Evolutionary conservation across 2,329 filamentous ascomycete species (phyloP).

Genomic region (Thermothelomyces thermophilus): DNA sequence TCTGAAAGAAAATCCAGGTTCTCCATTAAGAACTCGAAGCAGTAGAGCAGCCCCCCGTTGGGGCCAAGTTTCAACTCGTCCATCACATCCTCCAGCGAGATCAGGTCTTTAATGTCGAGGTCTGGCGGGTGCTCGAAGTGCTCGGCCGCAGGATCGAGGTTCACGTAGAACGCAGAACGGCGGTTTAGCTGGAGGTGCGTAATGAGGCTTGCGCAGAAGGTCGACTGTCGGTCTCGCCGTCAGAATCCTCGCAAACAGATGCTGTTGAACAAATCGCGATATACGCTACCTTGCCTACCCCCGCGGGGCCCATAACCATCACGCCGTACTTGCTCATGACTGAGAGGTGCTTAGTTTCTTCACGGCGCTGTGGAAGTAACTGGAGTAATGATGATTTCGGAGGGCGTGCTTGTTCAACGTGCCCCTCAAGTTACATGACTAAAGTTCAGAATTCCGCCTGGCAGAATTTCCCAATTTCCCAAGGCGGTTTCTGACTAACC

Average conservation of each 20-base stretch:
- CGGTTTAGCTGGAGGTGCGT: conserved; percentile 85
- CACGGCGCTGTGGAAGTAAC: neutral
- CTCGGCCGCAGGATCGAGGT: conserved; percentile 94
- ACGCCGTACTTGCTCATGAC: conserved; percentile 90
- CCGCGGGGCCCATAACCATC: conserved; percentile 93
- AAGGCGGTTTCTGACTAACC: neutral
- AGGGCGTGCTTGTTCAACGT: neutral
- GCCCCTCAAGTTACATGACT: neutral
- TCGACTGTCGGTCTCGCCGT: conserved; percentile 51
- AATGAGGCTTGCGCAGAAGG: conserved; percentile 90
- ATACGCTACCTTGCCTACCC: conserved; percentile 71
- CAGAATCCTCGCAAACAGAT: conserved; percentile 4
- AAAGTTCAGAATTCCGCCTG: neutral
- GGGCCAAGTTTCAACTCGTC: conserved; percentile 86
- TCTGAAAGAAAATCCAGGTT: conserved; percentile 90
- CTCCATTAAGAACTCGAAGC: conserved; percentile 91
- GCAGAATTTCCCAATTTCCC: conserved; percentile 2
- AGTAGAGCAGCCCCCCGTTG: conserved; percentile 91
- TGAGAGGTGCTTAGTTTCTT: conserved; percentile 3
- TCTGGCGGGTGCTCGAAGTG: conserved; percentile 86
- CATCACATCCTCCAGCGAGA: conserved; percentile 93
- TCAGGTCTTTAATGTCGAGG: conserved; percentile 91
- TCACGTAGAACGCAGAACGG: conserved; percentile 95
- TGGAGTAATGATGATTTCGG: neutral
- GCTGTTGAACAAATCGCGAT: too few species aligned